Evolutionary conservation across 202 grass and related monocot genomes (phyloP).

Genomic region (Zizania palustris): DNA sequence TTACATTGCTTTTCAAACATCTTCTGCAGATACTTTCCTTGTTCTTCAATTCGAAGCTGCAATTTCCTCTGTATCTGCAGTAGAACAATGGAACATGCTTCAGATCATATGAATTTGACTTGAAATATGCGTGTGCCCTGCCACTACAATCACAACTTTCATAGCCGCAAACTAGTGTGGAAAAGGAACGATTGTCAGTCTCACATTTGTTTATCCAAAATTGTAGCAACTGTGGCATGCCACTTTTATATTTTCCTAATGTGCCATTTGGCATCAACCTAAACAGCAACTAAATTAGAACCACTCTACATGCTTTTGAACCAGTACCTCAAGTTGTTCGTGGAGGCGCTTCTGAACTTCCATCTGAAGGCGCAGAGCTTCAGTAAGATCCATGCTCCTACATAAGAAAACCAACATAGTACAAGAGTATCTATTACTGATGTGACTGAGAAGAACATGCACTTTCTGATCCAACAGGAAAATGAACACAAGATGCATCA

Average conservation of each 20-base stretch:
- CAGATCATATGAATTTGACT: slow-evolving; percentile 21
- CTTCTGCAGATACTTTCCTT: slow-evolving; percentile 83
- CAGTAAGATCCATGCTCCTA: slow-evolving; percentile 91
- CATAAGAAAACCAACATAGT: slow-evolving; percentile 41
- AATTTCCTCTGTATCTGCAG: slow-evolving; percentile 79
- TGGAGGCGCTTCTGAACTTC: slow-evolving; percentile 97
- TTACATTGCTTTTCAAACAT: slow-evolving; percentile 83
- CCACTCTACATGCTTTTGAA: slow-evolving; percentile 14
- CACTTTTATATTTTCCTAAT: neutral
- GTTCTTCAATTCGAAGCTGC: slow-evolving; percentile 78
- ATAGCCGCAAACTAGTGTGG: neutral
- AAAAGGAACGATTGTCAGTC: neutral
- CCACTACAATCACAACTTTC: slow-evolving; percentile 17
- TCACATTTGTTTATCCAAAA: slow-evolving; percentile 33
- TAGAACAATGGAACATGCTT: slow-evolving; percentile 39
- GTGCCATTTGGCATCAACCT: neutral
- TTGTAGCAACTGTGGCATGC: neutral
- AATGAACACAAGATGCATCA: slow-evolving; percentile 12
- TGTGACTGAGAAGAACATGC: neutral
- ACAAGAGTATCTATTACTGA: slow-evolving; percentile 24
- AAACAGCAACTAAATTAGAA: slow-evolving; percentile 26
- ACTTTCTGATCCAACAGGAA: slow-evolving; percentile 9
- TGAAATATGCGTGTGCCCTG: neutral
- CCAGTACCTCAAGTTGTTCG: slow-evolving; percentile 92
- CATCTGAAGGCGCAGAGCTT: slow-evolving; percentile 93